phyloP scores from a whole-genome alignment of 176 grass and related monocot genomes.

The Carex cristatella region DNA sequence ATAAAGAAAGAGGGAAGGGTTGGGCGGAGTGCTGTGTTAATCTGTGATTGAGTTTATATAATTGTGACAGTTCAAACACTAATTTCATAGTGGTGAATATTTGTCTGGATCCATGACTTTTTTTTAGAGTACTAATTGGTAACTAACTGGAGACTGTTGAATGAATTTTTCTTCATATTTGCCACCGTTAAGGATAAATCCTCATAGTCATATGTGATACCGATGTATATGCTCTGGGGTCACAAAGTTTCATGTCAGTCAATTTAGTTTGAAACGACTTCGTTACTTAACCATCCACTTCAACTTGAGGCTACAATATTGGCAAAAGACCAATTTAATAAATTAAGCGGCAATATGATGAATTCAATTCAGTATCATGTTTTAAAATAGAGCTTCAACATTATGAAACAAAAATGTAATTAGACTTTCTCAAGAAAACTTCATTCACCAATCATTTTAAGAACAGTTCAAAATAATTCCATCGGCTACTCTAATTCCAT shows the following conservation, averaged over 20 bases:
- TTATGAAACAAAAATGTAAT: background rate
- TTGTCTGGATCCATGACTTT: background rate
- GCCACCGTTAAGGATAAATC: background rate
- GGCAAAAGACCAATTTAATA: too few species aligned
- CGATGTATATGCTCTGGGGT: background rate
- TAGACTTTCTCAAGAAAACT: too few species aligned
- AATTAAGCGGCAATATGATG: too few species aligned
- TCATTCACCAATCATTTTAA: too few species aligned
- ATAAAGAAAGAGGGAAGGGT: too few species aligned
- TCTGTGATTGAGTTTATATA: too few species aligned
- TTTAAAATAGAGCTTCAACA: background rate
- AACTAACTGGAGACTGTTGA: background rate
- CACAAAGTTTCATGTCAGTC: background rate
- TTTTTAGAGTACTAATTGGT: background rate
- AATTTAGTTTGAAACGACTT: background rate
- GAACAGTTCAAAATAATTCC: too few species aligned
- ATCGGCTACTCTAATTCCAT: too few species aligned
- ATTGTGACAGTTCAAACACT: background rate
- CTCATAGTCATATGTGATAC: background rate
- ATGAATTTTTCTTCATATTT: background rate
- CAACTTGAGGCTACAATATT: background rate
- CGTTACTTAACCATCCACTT: background rate
- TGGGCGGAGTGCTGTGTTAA: too few species aligned
- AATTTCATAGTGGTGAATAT: background rate
- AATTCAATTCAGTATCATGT: too few species aligned